Percentiles rank a stretch among this genome's conserved stretches.
Conservation (phyloP, 177 flowering plant genomes). For the Vitis hybrid region DNA sequence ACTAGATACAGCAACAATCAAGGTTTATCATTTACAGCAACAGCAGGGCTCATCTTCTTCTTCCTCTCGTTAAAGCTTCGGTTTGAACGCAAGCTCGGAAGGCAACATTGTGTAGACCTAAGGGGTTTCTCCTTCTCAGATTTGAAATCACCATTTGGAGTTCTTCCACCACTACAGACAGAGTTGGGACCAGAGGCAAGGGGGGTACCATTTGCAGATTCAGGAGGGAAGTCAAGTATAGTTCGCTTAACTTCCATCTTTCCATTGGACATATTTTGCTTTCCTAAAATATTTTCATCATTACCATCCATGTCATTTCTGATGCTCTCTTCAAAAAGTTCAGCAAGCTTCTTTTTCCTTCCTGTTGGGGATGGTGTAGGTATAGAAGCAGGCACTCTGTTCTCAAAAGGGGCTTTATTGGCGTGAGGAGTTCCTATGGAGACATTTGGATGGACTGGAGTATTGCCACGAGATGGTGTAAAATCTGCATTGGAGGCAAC, state of each 20-base stretch:
- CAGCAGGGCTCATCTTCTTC: conserved; percentile 37
- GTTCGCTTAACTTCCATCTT: conserved; percentile 17
- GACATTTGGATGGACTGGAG: conserved; percentile 44
- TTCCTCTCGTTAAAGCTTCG: conserved; percentile 55
- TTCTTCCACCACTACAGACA: conserved; percentile 39
- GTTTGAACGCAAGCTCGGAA: conserved; percentile 57
- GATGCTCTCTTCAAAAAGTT: conserved; percentile 62
- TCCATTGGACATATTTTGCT: conserved; percentile 16
- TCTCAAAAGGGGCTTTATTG: conserved; percentile 17
- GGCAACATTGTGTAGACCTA: conserved; percentile 54
- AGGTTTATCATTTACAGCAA: conserved; percentile 14
- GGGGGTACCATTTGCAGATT: conserved; percentile 40
- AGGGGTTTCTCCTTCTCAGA: conserved; percentile 30
- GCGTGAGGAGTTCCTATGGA: conserved; percentile 28
- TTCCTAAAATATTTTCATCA: conserved; percentile 11
- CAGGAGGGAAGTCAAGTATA: conserved; percentile 22
- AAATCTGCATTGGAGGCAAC: conserved; percentile 53
- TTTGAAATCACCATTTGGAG: conserved; percentile 34
- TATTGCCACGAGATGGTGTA: conserved; percentile 68
- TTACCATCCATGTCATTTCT: conserved; percentile 20
- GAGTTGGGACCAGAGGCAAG: conserved; percentile 34
- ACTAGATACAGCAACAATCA: not conserved
- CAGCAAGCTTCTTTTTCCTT: conserved; percentile 62
- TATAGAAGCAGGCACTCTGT: conserved; percentile 14
- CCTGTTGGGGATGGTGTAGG: conserved; percentile 41